Evolutionary conservation across 2,329 filamentous ascomycete species (phyloP), one percentile per base, ranked within the genome.

Genomic region (Sphaerulina musiva): DNA sequence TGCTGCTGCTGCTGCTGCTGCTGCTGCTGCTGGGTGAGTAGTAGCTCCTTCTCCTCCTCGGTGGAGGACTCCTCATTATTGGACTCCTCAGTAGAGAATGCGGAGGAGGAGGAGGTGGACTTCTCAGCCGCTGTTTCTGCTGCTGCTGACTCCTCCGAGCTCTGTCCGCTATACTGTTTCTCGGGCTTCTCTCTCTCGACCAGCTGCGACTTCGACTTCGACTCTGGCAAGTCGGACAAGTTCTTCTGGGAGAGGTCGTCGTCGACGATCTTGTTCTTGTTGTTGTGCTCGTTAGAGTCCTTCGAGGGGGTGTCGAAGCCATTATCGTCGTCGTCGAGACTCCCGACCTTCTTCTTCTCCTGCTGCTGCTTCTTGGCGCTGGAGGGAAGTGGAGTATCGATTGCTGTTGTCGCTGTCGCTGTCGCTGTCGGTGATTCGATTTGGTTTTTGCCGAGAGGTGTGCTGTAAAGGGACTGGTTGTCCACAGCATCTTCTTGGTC

Each of bases 371-470:
- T 20, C 14, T 12, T 40, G 46, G n/a, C 17, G 48, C 17, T 42
- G 48, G 41, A 20, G 41, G 48, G 31, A 44, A 51, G 41, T 41
- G 48, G 48, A 17, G 48, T 45, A 11, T 51, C 41, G 40, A 14
- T 39, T 39, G 46, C 23, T 38, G 34, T 38, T 38, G 34, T 38
- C 34, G 8, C 32, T 32, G 17, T n/a, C 34, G 34, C 34, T 48
- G 47, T 17, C 32, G 47, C 1, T 34, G 48, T 12, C 20, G 17
- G 4, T 26, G 26, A 6, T 9, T 38, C 5, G 34, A 38, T 9
- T 45, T 51, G 31, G 41, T 31, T 45, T 51, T 51, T 34, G 41
- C 48, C 48, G 48, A 51, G n/a, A 51, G 48, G 48, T 51, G 48
- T 51, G 41, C 48, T 51, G 48, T 51, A 51, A 51, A 51, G 9